Evolutionary conservation across 176 grass and related monocot genomes (phyloP).

Genomic region (Echinochloa phyllopogon): DNA sequence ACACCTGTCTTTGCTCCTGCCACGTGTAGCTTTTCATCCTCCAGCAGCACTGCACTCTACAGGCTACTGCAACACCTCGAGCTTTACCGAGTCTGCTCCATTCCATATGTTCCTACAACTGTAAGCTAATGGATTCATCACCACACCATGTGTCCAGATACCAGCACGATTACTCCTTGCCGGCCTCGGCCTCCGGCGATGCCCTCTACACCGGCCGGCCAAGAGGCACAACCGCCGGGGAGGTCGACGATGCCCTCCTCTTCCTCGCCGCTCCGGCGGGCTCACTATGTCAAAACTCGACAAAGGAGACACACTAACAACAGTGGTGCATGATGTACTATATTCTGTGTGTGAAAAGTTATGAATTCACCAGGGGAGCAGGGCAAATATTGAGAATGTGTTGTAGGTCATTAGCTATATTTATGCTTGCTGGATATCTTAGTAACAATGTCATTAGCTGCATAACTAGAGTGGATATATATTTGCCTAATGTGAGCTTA

Average conservation of each 20-base stretch:
- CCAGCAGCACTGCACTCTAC: not conserved
- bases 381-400: too few species aligned
- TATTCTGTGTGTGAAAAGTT: too few species aligned
- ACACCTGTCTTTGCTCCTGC: constrained; percentile 19
- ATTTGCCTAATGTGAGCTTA: too few species aligned
- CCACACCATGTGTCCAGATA: not conserved
- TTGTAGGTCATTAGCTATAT: too few species aligned
- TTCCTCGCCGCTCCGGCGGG: constrained; percentile 35
- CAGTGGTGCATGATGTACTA: too few species aligned
- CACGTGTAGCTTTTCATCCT: constrained; percentile 40
- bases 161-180: not conserved
- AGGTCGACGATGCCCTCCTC: constrained; percentile 18
- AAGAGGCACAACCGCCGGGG: not conserved
- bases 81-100: not conserved
- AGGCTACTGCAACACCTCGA: constrained; percentile 25
- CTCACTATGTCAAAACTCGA: too few species aligned
- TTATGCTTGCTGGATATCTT: too few species aligned
- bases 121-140: constrained; percentile 12
- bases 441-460: too few species aligned
- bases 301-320: too few species aligned
- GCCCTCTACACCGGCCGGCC: not conserved
- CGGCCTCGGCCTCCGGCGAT: not conserved
- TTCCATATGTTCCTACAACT: not conserved
- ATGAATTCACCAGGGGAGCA: too few species aligned
- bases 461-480: too few species aligned